phyloP scores from a whole-genome alignment of 371 early-diverging fungal species.

The Parasitella parasitica region DNA sequence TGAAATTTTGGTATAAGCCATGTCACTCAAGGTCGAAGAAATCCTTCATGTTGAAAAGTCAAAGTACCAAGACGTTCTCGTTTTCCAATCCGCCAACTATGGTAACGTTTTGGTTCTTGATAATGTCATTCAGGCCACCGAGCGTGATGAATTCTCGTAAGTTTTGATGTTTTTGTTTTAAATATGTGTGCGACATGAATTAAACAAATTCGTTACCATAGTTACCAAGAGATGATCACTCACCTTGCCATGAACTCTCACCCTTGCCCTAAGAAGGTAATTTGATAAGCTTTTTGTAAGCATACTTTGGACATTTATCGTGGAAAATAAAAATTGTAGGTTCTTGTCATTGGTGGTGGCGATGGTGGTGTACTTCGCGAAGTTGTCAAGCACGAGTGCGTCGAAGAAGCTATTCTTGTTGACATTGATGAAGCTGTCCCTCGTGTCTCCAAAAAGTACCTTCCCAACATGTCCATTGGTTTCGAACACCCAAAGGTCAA shows the following conservation, averaged over 20 bases:
- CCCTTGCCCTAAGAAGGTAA: slow-evolving; percentile 90
- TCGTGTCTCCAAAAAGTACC: slow-evolving; percentile 86
- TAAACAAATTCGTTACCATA: slow-evolving; percentile 16
- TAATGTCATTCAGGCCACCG: slow-evolving; percentile 96
- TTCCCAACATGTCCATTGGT: slow-evolving; percentile 92
- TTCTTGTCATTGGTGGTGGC: slow-evolving; percentile 97
- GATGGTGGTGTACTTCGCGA: slow-evolving; percentile 98
- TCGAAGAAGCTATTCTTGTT: slow-evolving; percentile 89
- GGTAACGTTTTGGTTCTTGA: slow-evolving; percentile 97
- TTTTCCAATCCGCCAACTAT: slow-evolving; percentile 90
- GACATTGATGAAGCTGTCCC: slow-evolving; percentile 97
- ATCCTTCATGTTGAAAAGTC: slow-evolving; percentile 93
- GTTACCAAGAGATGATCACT: slow-evolving; percentile 98
- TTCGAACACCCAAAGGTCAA: slow-evolving; percentile 94
- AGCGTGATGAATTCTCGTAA: slow-evolving; percentile 96
- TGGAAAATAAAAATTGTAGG: slow-evolving; percentile 57
- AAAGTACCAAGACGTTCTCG: slow-evolving; percentile 94
- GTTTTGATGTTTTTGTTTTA: slow-evolving; percentile 21
- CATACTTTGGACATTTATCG: too few relatives aligned
- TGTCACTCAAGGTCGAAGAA: slow-evolving; percentile 92
- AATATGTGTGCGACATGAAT: not conserved
- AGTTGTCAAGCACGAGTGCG: slow-evolving; percentile 91
- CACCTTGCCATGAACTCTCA: slow-evolving; percentile 94
- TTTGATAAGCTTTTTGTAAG: slow-evolving; percentile 27
- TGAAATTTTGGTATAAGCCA: slow-evolving; percentile 54